These are phyloP conservation scores for Pharnaceum exiguum DNA, from an alignment of 148 eudicot genomes.

Conservation along the genomic window DNA sequence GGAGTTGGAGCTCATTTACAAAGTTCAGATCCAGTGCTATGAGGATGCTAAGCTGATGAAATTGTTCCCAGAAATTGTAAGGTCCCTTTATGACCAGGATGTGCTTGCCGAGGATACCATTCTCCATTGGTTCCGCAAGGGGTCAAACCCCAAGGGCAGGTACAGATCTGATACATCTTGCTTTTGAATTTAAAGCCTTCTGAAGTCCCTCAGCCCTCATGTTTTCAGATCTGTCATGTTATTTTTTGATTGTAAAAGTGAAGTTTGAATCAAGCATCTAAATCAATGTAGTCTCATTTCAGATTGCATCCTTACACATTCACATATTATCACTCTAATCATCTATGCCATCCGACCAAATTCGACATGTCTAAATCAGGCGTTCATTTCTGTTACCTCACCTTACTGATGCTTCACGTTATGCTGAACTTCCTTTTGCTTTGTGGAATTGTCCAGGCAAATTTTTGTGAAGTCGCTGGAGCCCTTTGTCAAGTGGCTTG, in stretches of 20 bases:
- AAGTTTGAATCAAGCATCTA: no score
- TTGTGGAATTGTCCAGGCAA: constrained; percentile 49
- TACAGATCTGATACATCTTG: no score
- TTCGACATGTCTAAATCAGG: no score
- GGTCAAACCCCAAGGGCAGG: constrained; percentile 94
- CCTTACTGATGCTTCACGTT: neutral
- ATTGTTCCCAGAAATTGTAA: constrained; percentile 86
- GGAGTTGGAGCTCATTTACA: constrained; percentile 85
- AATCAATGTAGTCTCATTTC: no score
- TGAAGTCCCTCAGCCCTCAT: neutral
- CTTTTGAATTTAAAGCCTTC: no score
- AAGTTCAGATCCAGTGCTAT: constrained; percentile 91
- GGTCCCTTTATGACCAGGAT: constrained; percentile 89
- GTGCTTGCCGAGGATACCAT: constrained; percentile 98
- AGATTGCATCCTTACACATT: no score
- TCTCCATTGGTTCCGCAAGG: constrained; percentile 93
- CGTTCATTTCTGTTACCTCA: no score
- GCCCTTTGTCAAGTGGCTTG: constrained; percentile 95
- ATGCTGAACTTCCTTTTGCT: neutral
- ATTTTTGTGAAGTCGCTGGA: constrained; percentile 81
- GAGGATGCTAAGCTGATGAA: constrained; percentile 97
- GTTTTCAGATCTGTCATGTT: no score
- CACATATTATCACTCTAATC: no score
- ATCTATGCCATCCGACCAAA: no score
- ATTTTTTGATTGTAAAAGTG: no score